Percentiles rank a stretch among this genome's conserved stretches.
These are phyloP conservation scores for Calonectria naviculata DNA, from an alignment of 2,329 filamentous ascomycete species.

Conservation along the genomic window DNA sequence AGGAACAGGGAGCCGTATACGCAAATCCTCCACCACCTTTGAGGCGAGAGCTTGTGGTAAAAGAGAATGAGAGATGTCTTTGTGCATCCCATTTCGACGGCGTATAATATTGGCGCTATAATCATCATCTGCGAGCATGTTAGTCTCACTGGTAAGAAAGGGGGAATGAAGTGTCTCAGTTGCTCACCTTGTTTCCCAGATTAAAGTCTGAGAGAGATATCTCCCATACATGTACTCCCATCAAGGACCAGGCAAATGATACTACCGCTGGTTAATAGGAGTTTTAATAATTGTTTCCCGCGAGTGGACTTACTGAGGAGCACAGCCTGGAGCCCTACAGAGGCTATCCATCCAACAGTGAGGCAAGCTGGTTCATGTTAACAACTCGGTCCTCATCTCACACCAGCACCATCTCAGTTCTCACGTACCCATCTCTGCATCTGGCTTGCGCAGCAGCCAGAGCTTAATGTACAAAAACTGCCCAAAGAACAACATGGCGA, in stretches of 20 bases:
- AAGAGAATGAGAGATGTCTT: constrained; percentile 53
- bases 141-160: constrained; percentile 25
- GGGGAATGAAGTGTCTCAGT: constrained; percentile 21
- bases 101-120: constrained; percentile 34
- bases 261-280: constrained; percentile 6
- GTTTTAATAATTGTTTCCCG: not conserved
- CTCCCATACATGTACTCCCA: constrained; percentile 47
- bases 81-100: constrained; percentile 43
- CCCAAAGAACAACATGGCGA: constrained; percentile 35
- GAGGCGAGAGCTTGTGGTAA: constrained; percentile 50
- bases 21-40: constrained; percentile 45
- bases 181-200: constrained; percentile 17
- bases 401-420: not conserved
- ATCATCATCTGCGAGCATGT: constrained; percentile 39
- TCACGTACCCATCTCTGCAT: constrained; percentile 33
- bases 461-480: constrained; percentile 41
- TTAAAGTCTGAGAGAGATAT: constrained; percentile 36
- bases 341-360: constrained; percentile 33
- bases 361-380: constrained; percentile 29
- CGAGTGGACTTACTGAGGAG: constrained; percentile 27
- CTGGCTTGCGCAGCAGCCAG: constrained; percentile 29
- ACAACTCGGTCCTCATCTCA: not conserved
- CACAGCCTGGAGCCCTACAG: constrained; percentile 29
- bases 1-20: constrained; percentile 45
- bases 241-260: constrained; percentile 22